phyloP scores from a whole-genome alignment of 371 early-diverging fungal species.

The Mucor mucedo region DNA sequence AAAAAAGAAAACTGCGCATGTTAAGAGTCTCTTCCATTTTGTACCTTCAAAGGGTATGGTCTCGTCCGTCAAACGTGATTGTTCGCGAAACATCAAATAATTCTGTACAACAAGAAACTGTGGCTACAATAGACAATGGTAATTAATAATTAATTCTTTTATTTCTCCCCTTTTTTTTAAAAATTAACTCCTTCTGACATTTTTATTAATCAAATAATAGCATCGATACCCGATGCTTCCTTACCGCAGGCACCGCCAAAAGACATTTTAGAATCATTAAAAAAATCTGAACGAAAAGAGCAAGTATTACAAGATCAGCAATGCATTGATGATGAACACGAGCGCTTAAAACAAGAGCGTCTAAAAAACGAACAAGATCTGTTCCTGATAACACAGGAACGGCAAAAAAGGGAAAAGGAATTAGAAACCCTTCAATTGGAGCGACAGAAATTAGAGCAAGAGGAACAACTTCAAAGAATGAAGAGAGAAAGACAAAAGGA shows the following conservation, averaged over 20 bases:
- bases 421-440: background rate
- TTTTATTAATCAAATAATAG: too few species aligned
- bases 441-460: background rate
- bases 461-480: background rate
- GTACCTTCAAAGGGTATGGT: conserved; percentile 21
- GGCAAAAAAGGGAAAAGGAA: background rate
- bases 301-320: background rate
- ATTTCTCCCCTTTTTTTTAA: too few species aligned
- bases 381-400: too few species aligned
- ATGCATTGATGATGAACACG: background rate
- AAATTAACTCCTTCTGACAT: too few species aligned
- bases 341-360: background rate
- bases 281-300: too few species aligned
- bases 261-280: too few species aligned
- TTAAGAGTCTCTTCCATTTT: conserved; percentile 26
- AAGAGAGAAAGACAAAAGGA: background rate
- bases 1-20: conserved; percentile 4
- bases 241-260: too few species aligned
- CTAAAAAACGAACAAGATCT: background rate
- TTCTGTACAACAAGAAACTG: too few species aligned
- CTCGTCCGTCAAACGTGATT: background rate
- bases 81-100: background rate
- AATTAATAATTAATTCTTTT: too few species aligned
- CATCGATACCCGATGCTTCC: too few species aligned
- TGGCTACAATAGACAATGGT: too few species aligned